Evolutionary conservation across 345 rosid species (phyloP), one percentile per base, ranked within the genome.

Genomic region (Populus ilicifolia): DNA sequence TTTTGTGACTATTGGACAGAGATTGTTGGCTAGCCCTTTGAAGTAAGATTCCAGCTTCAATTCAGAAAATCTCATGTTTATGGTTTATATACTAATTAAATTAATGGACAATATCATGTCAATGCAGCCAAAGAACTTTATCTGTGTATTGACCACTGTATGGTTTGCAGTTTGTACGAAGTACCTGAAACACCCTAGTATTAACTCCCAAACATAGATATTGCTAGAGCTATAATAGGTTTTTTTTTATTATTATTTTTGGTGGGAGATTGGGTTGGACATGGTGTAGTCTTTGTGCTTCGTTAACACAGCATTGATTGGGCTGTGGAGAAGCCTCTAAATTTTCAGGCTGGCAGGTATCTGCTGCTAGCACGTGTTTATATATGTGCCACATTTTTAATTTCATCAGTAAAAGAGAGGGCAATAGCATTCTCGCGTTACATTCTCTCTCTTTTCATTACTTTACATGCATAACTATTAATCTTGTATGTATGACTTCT

Each of bases 1-100:
- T 86, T 96, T 96, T 84, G 98, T 93, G 56, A 96, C 99, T 30
- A 96, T 96, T 78, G 98, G 98, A 76, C 99, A 96, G 87, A 88
- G 99, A 85, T 81, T 96, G 69, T 81, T 96, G 80, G 99, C 99
- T 78, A 91, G 91, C 81, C 99, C 99, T 68, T 82, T 96, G 80
- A 96, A 85, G 99, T 96, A 88, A 83, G 91, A 14, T 27, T 20
- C 12, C 14, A 54, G 13, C 52, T 46, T 46, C 52, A 46, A 46
- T 16, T 43, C 18, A 16, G 6, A 16, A 61, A 3, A 20, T 75
- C 44, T 50, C 36, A 12, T 23, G 4, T 33, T 30, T 8, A 17
- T 33, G 10, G 21, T 10, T 44, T 71, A 21, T 9, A 46, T 14
- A 46, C 17, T 46, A 46, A 43, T 43, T 12, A 38, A 68, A 43